A percentile compares a stretch with the other conserved stretches of the same genome.
Evolutionary conservation across 1,284 basidiomycete genomes (phyloP).

Genomic region (Lentinula novae-zelandiae): DNA sequence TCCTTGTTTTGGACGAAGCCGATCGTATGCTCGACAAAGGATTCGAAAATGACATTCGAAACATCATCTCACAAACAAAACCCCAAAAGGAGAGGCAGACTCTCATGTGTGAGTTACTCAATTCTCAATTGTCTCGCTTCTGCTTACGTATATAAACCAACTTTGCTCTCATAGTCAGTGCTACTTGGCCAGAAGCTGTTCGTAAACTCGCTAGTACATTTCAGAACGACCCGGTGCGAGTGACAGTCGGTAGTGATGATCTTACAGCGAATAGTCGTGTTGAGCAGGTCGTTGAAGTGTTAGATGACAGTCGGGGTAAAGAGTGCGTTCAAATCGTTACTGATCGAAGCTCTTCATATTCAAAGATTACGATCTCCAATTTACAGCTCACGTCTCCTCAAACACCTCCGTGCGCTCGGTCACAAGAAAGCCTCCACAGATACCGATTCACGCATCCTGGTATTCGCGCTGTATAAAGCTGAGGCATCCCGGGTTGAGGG

Average conservation of each 20-base stretch:
- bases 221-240: slow-evolving; percentile 80
- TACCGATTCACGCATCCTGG: slow-evolving; percentile 73
- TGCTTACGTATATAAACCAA: not conserved
- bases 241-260: slow-evolving; percentile 96
- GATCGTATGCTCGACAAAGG: slow-evolving; percentile 99
- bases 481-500: slow-evolving; percentile 89
- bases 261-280: slow-evolving; percentile 93
- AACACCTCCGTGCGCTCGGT: slow-evolving; percentile 57
- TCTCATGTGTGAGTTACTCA: slow-evolving; percentile 76
- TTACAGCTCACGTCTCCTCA: slow-evolving; percentile 62
- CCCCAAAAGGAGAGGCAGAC: slow-evolving; percentile 73
- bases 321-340: slow-evolving; percentile 53
- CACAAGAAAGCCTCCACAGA: slow-evolving; percentile 56
- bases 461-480: slow-evolving; percentile 98
- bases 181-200: slow-evolving; percentile 98
- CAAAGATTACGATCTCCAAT: not conserved
- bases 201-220: slow-evolving; percentile 91
- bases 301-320: slow-evolving; percentile 85
- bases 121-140: not conserved
- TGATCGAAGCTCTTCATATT: slow-evolving; percentile 4
- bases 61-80: slow-evolving; percentile 83
- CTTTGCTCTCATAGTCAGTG: slow-evolving; percentile 64
- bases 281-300: slow-evolving; percentile 83
- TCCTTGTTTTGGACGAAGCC: slow-evolving; percentile 95
- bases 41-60: slow-evolving; percentile 97